Conservation (phyloP, 306 rosid species). For the Prunus kanzakura region DNA sequence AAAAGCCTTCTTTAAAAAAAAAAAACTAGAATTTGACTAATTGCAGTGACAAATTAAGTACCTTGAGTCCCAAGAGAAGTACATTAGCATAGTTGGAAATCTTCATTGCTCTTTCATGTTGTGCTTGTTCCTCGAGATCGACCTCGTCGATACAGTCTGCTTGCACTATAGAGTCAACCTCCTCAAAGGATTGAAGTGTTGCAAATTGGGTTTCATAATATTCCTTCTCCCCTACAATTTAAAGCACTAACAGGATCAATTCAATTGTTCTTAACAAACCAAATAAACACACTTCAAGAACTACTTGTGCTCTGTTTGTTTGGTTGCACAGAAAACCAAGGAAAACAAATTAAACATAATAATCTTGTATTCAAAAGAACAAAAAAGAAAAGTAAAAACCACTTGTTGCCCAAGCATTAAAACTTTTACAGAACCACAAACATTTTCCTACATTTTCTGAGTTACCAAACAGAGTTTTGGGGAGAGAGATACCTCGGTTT, state of each 20-base stretch:
- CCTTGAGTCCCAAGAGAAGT: conserved; percentile 49
- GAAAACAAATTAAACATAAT: neutral
- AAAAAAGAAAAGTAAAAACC: neutral
- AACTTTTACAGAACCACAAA: neutral
- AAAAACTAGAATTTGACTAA: neutral
- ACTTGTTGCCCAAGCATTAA: neutral
- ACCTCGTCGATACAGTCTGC: conserved; percentile 24
- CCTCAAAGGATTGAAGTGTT: conserved; percentile 47
- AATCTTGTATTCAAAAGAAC: neutral
- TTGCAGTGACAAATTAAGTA: neutral
- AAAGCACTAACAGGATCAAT: neutral
- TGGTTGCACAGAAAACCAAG: neutral
- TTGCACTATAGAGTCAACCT: conserved; percentile 26
- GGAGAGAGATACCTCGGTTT: conserved; percentile 27
- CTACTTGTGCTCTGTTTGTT: neutral
- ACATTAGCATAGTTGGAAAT: conserved; percentile 50
- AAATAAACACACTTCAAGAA: neutral
- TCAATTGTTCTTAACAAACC: neutral
- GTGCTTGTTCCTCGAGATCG: conserved; percentile 27
- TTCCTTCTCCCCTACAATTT: conserved; percentile 43
- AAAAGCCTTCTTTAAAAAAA: neutral
- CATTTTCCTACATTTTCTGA: neutral
- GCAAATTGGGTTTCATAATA: conserved; percentile 48
- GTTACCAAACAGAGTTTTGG: neutral
- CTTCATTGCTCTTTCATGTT: conserved; percentile 51